Base-by-base conservation (phyloP, 106 monocot species). In the Acorus gramineus region DNA sequence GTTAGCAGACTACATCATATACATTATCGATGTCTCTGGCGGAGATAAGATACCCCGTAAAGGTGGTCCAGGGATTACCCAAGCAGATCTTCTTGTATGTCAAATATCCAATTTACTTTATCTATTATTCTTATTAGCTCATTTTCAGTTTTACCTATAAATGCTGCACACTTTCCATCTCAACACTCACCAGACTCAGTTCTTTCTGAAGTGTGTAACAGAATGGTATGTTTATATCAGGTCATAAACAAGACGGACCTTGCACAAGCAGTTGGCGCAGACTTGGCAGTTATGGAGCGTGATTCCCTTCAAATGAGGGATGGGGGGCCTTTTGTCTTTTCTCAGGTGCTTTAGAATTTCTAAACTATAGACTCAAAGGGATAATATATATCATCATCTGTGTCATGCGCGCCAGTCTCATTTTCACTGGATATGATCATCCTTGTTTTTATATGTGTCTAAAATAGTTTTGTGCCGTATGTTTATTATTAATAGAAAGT, bases 161-260 rank as follows among this genome's bases (percentile, higher is more conserved):
- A 10, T 28, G 13, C 7, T 65, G 4, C 3, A 65, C 47, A 3
- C 62, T 43, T 47, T 3, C 9, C 55, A 54, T 44, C 53, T 45
- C 55, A 44, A 54, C 46, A n/a, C 11, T 55, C 55, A 11, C 11
- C 4, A 9, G 3, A 66, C 11, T 66, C n/a, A 57, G 55, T 43
- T 55, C 49, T 58, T 2, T 28, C 28, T 28, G 28, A 28, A 28
- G 28, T 28, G 28, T 28, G 28, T 28, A 28, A 28, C 28, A 28
- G 1, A 28, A 28, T 60, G 60, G 3, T 64, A 12, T 4, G 58
- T 5, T 6, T 49, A 13, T 8, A 61, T 11, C 67, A 96, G 95
- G 90, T 96, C 59, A 96, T 96, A 85, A 96, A 96, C 71, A 96
- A 96, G 76, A 96, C 95, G 42, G 95, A 96, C 60, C 84, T 96